Evolutionary conservation across 306 rosid species (phyloP).

Genomic region (Citrullus colocynthis): DNA sequence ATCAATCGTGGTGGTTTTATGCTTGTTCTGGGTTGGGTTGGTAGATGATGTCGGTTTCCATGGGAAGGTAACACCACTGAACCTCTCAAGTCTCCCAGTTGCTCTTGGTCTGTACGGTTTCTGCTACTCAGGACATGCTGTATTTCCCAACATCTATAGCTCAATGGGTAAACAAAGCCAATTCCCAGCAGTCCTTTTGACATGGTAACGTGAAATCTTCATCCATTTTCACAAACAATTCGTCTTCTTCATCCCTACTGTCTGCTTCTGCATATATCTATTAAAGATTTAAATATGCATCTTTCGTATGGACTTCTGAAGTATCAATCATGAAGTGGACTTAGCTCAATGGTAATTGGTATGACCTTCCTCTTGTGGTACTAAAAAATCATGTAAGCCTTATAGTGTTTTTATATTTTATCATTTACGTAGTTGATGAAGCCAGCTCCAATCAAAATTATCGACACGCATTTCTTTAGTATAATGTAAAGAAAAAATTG

Average conservation of each 20-base stretch:
- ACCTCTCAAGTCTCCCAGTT: conserved; percentile 69
- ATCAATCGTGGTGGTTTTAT: conserved; percentile 53
- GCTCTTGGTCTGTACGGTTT: conserved; percentile 93
- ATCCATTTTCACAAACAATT: not conserved
- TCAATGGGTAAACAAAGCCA: conserved; percentile 78
- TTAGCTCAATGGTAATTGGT: too few relatives aligned
- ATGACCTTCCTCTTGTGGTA: too few relatives aligned
- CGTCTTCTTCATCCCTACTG: not conserved
- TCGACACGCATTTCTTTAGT: not conserved
- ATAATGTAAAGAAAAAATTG: not conserved
- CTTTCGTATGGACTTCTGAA: not conserved
- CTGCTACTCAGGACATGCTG: conserved; percentile 98
- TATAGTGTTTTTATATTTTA: not conserved
- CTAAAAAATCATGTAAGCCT: not conserved
- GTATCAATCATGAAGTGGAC: not conserved
- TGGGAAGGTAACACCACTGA: conserved; percentile 56
- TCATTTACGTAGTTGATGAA: not conserved
- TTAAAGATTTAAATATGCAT: not conserved
- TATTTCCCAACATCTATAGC: conserved; percentile 84
- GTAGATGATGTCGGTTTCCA: conserved; percentile 62
- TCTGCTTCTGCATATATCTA: not conserved
- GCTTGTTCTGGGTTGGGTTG: conserved; percentile 72
- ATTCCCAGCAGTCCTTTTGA: conserved; percentile 56
- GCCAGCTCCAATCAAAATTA: not conserved
- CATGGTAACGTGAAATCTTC: conserved; percentile 40